These are phyloP conservation scores for Aspergillus hiratsukae DNA, from an alignment of 2,329 filamentous ascomycete species.

Conservation along the genomic window DNA sequence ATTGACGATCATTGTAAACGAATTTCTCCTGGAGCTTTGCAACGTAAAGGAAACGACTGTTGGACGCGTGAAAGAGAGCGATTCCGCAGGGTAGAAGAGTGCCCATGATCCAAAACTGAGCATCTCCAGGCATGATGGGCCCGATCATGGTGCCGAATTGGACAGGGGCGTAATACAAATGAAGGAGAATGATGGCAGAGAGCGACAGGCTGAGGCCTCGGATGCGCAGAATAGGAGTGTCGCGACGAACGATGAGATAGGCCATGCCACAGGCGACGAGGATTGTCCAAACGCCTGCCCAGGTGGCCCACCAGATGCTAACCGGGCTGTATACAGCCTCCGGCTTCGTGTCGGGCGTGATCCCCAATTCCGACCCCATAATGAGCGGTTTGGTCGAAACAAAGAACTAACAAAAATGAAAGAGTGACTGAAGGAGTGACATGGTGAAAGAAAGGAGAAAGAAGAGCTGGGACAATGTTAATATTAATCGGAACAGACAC, in stretches of 20 bases:
- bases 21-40: constrained; percentile 52
- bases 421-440: neutral
- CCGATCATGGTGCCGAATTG: constrained; percentile 36
- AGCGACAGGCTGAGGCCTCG: constrained; percentile 36
- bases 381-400: neutral
- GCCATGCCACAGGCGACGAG: constrained; percentile 26
- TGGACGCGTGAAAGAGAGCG: constrained; percentile 62
- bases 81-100: constrained; percentile 62
- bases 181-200: constrained; percentile 33
- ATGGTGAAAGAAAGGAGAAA: neutral
- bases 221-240: constrained; percentile 34
- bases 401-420: neutral
- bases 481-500: neutral
- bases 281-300: constrained; percentile 30
- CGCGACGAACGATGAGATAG: constrained; percentile 30
- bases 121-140: constrained; percentile 44
- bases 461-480: neutral
- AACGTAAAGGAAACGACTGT: constrained; percentile 57
- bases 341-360: constrained; percentile 23
- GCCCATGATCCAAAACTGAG: constrained; percentile 65
- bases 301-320: constrained; percentile 27
- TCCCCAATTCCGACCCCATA: constrained; percentile 30
- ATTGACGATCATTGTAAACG: constrained; percentile 18
- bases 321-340: constrained; percentile 17
- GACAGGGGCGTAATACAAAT: constrained; percentile 34